Evolutionary conservation across 768 basidiomycete species (phyloP).

Genomic region (Stropharia rugosoannulata): DNA sequence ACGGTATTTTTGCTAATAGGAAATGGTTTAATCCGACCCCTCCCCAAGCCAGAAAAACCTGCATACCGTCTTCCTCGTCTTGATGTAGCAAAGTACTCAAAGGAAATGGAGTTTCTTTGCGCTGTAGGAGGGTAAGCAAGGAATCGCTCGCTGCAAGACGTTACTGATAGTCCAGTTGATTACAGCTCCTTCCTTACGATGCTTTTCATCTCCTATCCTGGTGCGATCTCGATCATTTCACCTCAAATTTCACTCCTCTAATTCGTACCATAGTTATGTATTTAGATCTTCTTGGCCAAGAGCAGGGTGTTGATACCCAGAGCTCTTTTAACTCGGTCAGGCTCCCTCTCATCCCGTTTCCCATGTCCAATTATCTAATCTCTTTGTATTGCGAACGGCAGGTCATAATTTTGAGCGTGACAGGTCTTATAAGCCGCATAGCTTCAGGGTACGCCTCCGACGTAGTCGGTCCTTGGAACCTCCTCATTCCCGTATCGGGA

Average conservation of each 20-base stretch:
- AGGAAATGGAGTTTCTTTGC: conserved; percentile 27
- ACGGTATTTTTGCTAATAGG: conserved; percentile 22
- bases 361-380: conserved; percentile 9
- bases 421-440: conserved; percentile 33
- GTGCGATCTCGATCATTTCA: conserved; percentile 22
- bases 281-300: conserved; percentile 46
- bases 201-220: conserved; percentile 32
- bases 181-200: conserved; percentile 17
- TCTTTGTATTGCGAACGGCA: conserved; percentile 16
- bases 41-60: conserved; percentile 19
- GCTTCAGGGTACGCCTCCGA: conserved; percentile 35
- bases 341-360: conserved; percentile 2
- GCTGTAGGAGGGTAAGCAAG: conserved; percentile 25
- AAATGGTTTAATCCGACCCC: conserved; percentile 24
- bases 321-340: conserved; percentile 50
- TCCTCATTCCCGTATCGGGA: conserved; percentile 32
- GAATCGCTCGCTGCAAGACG: not conserved
- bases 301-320: conserved; percentile 37
- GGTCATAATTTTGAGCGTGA: conserved; percentile 36
- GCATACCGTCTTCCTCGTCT: conserved; percentile 21
- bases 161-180: not conserved
- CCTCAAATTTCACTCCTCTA: not conserved
- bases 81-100: conserved; percentile 29
- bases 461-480: conserved; percentile 34
- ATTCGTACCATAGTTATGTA: conserved; percentile 40